Base-by-base conservation (phyloP, 2,329 filamentous ascomycete species). In the Penicillium sumatraense region DNA sequence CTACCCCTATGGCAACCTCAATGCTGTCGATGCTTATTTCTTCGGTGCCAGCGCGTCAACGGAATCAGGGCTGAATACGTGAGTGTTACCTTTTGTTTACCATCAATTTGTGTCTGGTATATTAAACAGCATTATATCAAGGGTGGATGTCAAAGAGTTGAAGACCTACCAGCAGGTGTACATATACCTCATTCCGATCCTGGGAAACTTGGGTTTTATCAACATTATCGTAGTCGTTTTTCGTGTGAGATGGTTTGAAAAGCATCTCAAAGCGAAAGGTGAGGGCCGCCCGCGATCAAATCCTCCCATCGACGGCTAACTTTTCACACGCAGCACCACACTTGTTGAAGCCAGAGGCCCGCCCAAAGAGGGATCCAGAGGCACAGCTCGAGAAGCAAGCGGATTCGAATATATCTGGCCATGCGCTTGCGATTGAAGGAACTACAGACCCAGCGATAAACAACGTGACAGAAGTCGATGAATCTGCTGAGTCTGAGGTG, bases 41-140 rank as follows among this genome's bases (percentile, higher is more conserved):
- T 79, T 82, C 33, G 79, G 80, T 14, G 75, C 73, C 55, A 82
- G 80, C 61, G 73, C 74, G 1, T 77, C 78, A 1, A 83, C 81
- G 5, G 78, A 80, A 58, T 81, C 80, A 0, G 81, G 81, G 0
- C 65, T 83, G 21, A 83, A 82, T 58, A 76, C 78, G 78, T 82
- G 55, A 45, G 75, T 68, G 27, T 23, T n/a, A 20, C 41, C 29
- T 16, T 41, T 24, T 41, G 38, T 20, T 23, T 11, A 13, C 18
- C 38, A 6, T 10, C 38, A 41, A 20, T 23, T 20, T 41, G n/a
- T n/a, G 23, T 38, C 18, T 41, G 24, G 18, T 21, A 8, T 41
- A 20, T 20, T 50, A 20, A 26, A n/a, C 7, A 26, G 40, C n/a
- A 41, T 16, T 27, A 31, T 18, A 11, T 41, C 8, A 48, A 83